Percentiles rank a stretch among this genome's conserved stretches.
Conservation (phyloP, 805 yeast genomes). For the Cephaloascus fragrans region DNA sequence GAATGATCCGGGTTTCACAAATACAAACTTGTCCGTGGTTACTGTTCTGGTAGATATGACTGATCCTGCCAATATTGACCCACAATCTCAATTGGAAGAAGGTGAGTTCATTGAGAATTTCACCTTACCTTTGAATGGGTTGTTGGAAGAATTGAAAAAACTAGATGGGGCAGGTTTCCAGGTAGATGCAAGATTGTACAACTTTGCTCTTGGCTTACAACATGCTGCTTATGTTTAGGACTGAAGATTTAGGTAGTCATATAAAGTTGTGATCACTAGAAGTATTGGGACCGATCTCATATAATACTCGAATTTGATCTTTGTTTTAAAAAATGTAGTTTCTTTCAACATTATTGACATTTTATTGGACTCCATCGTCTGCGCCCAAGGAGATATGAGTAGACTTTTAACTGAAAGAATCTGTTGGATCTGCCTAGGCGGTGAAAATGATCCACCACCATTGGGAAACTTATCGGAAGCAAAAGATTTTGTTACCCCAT, state of each 20-base stretch:
- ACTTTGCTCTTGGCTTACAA: slow-evolving; percentile 72
- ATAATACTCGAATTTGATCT: no score
- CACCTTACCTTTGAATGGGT: slow-evolving; percentile 49
- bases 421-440: not conserved
- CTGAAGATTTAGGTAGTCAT: no score
- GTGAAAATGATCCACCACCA: slow-evolving; percentile 1
- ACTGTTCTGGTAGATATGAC: slow-evolving; percentile 67
- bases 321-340: no score
- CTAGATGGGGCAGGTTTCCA: slow-evolving; percentile 59
- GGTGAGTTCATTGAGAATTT: slow-evolving; percentile 91
- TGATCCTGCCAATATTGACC: slow-evolving; percentile 56
- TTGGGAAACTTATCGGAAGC: not conserved
- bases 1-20: slow-evolving; percentile 81
- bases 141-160: slow-evolving; percentile 43
- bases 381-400: no score
- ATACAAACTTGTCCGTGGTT: slow-evolving; percentile 77
- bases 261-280: no score
- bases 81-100: slow-evolving; percentile 73
- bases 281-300: no score
- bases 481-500: slow-evolving; percentile 20
- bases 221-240: slow-evolving; percentile 38
- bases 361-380: no score
- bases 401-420: no score
- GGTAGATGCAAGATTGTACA: slow-evolving; percentile 82
- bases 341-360: no score